Evolutionary conservation across 2,329 filamentous ascomycete genomes (phyloP), one percentile per base, ranked within the genome.

Genomic region (Phaeophleospora eucalypticola): DNA sequence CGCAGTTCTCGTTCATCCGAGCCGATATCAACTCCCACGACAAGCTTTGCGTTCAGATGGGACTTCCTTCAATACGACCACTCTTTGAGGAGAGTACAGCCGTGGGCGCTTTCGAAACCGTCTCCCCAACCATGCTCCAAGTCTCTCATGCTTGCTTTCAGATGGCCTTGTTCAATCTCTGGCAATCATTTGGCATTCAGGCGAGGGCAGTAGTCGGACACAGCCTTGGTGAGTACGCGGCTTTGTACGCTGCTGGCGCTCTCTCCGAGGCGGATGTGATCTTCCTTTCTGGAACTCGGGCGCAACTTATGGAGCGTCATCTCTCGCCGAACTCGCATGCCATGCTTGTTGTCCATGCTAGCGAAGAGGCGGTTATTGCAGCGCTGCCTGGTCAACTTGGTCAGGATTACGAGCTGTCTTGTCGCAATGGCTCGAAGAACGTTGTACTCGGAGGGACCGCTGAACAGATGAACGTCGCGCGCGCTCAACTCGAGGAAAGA

Each of bases 211-310:
- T 65, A 12, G 43, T 63, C 2, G 64, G 64, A 1, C 63, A 65
- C 44, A 58, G 61, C 40, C 49, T 71, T 3, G 68, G 68, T 14
- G 67, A 71, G 45, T 71, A 68, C 50, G 66, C 66, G 4, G 68
- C 69, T 6, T 42, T 71, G 4, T 40, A 61, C 44, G 54, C 52
- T 7, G 61, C 67, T 15, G 64, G 61, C 3, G 66, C 69, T 1
- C 40, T 71, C 1, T 60, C 63, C 2, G 21, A 34, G 12, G 38
- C 41, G 2, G 68, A 69, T 46, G 52, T 58, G 0, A 54, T 71
- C 7, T 63, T 56, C 41, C 51, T 71, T 2, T 67, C 68, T 3
- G 68, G 64, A 2, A 21, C 24, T 1, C 52, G 69, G 9, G 68
- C 68, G 3, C 24, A 55, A 15, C 45, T 51, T 16, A 35, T 56